These are phyloP conservation scores for Actinomortierella ambigua DNA, from an alignment of 371 early-diverging fungal genomes.

Conservation along the genomic window DNA sequence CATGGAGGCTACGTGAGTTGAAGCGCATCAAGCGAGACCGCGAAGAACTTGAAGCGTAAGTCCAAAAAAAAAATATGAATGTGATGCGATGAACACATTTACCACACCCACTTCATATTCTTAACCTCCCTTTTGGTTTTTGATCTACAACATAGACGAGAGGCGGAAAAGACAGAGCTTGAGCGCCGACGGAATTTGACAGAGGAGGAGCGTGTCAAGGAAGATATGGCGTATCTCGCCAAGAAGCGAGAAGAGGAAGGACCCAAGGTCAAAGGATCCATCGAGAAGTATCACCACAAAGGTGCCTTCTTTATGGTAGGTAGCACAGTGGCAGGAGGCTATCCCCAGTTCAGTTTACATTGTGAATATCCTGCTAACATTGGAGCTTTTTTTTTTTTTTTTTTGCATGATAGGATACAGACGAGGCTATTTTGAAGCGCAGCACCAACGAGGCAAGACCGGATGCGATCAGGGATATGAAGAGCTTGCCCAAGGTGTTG, in stretches of 20 bases:
- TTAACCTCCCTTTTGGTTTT: background rate
- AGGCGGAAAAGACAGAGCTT: constrained; percentile 77
- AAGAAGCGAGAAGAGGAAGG: constrained; percentile 54
- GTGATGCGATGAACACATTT: background rate
- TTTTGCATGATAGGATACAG: constrained; percentile 49
- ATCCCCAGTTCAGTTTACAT: too few relatives aligned
- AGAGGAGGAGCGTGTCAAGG: constrained; percentile 76
- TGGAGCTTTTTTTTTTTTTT: background rate
- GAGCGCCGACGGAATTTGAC: constrained; percentile 84
- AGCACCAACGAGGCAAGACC: constrained; percentile 79
- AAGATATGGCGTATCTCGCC: constrained; percentile 66
- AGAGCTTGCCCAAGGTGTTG: constrained; percentile 83
- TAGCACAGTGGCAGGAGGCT: too few relatives aligned
- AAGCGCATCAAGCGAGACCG: constrained; percentile 87
- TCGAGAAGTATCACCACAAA: constrained; percentile 90
- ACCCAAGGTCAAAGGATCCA: constrained; percentile 48
- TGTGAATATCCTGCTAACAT: too few relatives aligned
- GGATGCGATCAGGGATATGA: constrained; percentile 70
- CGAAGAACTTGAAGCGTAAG: constrained; percentile 76
- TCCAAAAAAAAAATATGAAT: constrained; percentile 2
- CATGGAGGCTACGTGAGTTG: constrained; percentile 94
- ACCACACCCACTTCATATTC: background rate
- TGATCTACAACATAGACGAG: constrained; percentile 52
- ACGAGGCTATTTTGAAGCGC: constrained; percentile 66
- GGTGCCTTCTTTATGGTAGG: constrained; percentile 84